Conservation (phyloP, 148 eudicot genomes). For the Spergularia marina region DNA sequence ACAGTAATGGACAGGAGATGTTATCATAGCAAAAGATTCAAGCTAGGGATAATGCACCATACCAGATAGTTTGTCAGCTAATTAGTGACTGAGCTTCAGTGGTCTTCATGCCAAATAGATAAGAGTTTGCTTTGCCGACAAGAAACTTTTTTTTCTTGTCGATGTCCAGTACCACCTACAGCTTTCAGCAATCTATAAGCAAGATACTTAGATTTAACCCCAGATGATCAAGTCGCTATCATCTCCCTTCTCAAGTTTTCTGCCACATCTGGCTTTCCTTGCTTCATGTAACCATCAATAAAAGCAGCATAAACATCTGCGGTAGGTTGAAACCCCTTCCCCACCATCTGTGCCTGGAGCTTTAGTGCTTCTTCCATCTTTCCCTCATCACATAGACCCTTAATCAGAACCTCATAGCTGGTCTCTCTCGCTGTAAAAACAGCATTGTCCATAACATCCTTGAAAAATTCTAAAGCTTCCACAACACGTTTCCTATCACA, state of each 20-base stretch:
- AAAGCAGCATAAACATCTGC: conserved; percentile 48
- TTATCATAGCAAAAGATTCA: no score
- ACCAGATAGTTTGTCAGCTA: no score
- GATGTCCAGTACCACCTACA: no score
- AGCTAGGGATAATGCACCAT: no score
- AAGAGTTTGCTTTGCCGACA: no score
- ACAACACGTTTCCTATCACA: conserved; percentile 38
- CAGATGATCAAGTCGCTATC: conserved; percentile 20
- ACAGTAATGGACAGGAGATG: no score
- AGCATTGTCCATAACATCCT: conserved; percentile 32
- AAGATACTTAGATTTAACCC: neutral
- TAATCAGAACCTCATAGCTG: conserved; percentile 52
- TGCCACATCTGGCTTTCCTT: conserved; percentile 53
- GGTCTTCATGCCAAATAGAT: no score
- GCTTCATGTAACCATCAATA: conserved; percentile 53
- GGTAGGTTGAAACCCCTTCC: conserved; percentile 58
- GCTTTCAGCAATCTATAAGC: no score
- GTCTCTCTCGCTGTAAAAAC: conserved; percentile 39
- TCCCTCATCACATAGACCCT: conserved; percentile 59
- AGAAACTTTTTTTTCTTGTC: no score
- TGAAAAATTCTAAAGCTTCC: conserved; percentile 51
- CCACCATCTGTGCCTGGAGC: conserved; percentile 81
- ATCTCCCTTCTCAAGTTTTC: conserved; percentile 54
- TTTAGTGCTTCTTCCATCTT: conserved; percentile 56
- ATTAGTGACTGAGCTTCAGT: no score